Percentiles rank a stretch among this genome's conserved stretches.
These are phyloP conservation scores for Chalciporus pseudorubinellus DNA, from an alignment of 768 basidiomycete species.

Conservation along the genomic window DNA sequence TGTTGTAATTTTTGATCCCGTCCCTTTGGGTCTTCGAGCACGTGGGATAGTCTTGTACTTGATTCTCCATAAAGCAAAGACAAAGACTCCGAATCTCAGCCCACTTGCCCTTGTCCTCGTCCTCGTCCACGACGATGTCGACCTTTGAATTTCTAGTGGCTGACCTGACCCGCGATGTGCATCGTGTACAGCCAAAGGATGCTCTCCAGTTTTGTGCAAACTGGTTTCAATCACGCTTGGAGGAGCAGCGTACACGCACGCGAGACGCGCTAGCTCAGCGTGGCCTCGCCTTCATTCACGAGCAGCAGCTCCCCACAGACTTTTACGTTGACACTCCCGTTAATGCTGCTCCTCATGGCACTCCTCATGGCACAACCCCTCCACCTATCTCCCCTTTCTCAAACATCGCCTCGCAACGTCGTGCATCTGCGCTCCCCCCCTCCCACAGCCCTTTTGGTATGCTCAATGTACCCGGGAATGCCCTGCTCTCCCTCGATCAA, in stretches of 20 bases:
- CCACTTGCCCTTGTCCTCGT: conserved; percentile 2
- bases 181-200: conserved; percentile 86
- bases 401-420: conserved; percentile 43
- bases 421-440: conserved; percentile 55
- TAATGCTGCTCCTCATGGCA: conserved; percentile 27
- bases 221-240: conserved; percentile 89
- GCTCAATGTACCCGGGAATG: conserved; percentile 79
- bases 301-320: conserved; percentile 53
- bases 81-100: conserved; percentile 1
- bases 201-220: conserved; percentile 89
- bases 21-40: conserved; percentile 2
- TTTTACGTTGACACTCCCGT: conserved; percentile 56
- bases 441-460: conserved; percentile 74
- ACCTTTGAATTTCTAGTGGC: conserved; percentile 80
- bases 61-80: conserved; percentile 6
- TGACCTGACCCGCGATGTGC: conserved; percentile 83
- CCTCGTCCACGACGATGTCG: conserved; percentile 39
- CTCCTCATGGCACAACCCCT: conserved; percentile 32
- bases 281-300: conserved; percentile 45
- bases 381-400: conserved; percentile 57
- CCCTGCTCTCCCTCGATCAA: conserved; percentile 55
- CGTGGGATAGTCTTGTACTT: conserved; percentile 24
- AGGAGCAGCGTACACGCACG: conserved; percentile 76
- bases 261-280: conserved; percentile 58
- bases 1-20: conserved; percentile 4